Percentiles rank a stretch among this genome's conserved stretches.
These are phyloP conservation scores for Talaromyces proteolyticus DNA, from an alignment of 495 filamentous ascomycete species.

Conservation along the genomic window DNA sequence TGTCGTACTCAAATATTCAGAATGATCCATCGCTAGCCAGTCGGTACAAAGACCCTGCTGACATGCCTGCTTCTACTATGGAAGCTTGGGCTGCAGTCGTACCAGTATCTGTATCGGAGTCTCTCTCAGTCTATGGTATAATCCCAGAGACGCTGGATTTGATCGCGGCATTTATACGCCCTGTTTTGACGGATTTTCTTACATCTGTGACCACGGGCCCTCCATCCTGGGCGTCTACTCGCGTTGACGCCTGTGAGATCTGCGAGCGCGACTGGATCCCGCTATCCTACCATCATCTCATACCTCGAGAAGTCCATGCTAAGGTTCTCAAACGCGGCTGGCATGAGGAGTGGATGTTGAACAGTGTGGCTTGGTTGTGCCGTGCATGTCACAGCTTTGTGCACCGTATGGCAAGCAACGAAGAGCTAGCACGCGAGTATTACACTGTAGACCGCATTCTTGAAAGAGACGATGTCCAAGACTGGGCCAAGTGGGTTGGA, in stretches of 20 bases:
- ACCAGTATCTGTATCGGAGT: constrained; percentile 48
- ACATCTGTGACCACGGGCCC: constrained; percentile 47
- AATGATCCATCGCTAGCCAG: constrained; percentile 38
- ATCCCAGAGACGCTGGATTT: constrained; percentile 37
- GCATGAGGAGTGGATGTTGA: constrained; percentile 68
- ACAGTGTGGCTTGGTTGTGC: constrained; percentile 86
- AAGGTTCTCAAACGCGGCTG: constrained; percentile 76
- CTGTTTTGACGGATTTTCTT: constrained; percentile 57
- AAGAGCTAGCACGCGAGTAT: constrained; percentile 71
- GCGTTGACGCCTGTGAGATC: constrained; percentile 64
- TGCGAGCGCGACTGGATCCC: constrained; percentile 75
- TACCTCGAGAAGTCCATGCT: constrained; percentile 69
- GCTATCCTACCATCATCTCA: constrained; percentile 79
- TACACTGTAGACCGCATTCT: constrained; percentile 66
- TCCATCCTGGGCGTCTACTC: constrained; percentile 51
- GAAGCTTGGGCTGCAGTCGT: constrained; percentile 37
- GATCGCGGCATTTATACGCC: constrained; percentile 49
- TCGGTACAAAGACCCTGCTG: constrained; percentile 43
- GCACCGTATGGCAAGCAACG: constrained; percentile 68
- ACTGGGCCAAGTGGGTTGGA: constrained; percentile 64
- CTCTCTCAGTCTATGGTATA: constrained; percentile 57
- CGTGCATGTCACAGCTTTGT: constrained; percentile 83
- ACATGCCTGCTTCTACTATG: constrained; percentile 37
- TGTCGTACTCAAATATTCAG: constrained; percentile 52
- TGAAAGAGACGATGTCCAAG: constrained; percentile 65